Base-by-base conservation (phyloP, 768 basidiomycete species). In the Tricholoma bakamatsutake region DNA sequence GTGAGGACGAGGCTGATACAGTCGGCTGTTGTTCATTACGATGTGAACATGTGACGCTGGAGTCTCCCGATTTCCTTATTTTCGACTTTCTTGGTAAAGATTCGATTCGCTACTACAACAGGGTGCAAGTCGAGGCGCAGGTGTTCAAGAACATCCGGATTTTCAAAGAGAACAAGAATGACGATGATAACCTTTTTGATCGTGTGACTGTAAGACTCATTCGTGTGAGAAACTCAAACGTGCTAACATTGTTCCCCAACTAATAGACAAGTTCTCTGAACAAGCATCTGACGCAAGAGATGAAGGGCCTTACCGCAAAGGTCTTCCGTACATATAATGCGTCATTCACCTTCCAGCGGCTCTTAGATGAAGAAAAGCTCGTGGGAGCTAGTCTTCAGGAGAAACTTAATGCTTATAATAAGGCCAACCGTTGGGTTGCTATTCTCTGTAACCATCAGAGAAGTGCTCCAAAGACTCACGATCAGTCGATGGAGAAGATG, bases 311-410 rank as follows among this genome's bases (percentile, higher is more conserved):
- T 27, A 96, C 97, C 0, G 97, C 97, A 56, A 99, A 99, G 70
- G 97, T 99, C 27, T 99, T 99, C 80, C 96, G 97, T 93, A 99
- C 97, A 51, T 99, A 90, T 76, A 99, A 99, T 66, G 97, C 97
- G 21, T 98, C 97, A 24, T 85, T 84, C 67, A 97, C 96, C 2
- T 97, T 98, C 77, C 93, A 98, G 67, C 78, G 89, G 45, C 85
- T 96, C 59, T 76, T 98, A 57, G 91, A 95, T 62, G 79, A 85
- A 59, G 81, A 82, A 52, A 66, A 71, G 6, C 67, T 80, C 42
- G 75, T 78, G 61, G 75, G 84, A 61, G 86, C 82, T 1, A 86
- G 89, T 2, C 76, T 92, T n/a, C 91, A 94, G 64, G 96, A 99
- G 76, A 98, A 97, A 74, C 78, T 98, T 48, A 93, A 96, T 54